Conservation (phyloP, 352 stramenopile species). For the Pythium scleroteichum region DNA sequence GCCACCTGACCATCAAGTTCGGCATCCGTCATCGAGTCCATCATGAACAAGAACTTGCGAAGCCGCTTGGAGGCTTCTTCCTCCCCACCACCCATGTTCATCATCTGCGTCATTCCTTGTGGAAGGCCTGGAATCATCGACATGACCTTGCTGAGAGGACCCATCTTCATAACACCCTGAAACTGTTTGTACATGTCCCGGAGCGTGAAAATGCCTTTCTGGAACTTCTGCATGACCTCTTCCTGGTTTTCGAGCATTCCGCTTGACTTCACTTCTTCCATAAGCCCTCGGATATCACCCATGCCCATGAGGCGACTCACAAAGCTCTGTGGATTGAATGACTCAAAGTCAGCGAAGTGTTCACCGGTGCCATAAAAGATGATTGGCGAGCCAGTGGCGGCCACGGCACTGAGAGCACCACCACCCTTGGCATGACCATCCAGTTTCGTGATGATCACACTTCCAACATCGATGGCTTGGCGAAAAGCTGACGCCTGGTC, state of each 20-base stretch:
- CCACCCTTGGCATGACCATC: conserved; percentile 99
- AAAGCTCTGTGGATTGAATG: conserved; percentile 98
- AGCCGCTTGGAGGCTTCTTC: conserved; percentile 92
- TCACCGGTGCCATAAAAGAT: conserved; percentile 98
- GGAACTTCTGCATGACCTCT: conserved; percentile 95
- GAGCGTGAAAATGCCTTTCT: conserved; percentile 97
- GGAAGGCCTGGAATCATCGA: conserved; percentile 97
- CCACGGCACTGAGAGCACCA: conserved; percentile 97
- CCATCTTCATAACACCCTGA: conserved; percentile 97
- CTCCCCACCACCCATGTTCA: conserved; percentile 92
- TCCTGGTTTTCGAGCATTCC: conserved; percentile 93
- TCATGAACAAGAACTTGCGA: conserved; percentile 98
- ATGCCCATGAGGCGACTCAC: conserved; percentile 98
- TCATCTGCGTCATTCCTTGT: conserved; percentile 85
- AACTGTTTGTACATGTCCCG: conserved; percentile 99
- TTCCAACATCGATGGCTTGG: conserved; percentile 95
- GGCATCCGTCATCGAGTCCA: conserved; percentile 98
- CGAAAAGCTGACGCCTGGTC: conserved; percentile 97
- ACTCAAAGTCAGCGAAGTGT: conserved; percentile 98
- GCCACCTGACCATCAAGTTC: conserved; percentile 94
- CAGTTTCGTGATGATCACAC: conserved; percentile 99
- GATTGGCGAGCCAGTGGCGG: conserved; percentile 96
- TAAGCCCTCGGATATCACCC: conserved; percentile 96
- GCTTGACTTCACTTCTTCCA: conserved; percentile 93
- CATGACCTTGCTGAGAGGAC: conserved; percentile 97